Percentiles rank a stretch among this genome's conserved stretches.
Conservation (phyloP, 139 green algal genomes). For the Picochlorum sp. region DNA sequence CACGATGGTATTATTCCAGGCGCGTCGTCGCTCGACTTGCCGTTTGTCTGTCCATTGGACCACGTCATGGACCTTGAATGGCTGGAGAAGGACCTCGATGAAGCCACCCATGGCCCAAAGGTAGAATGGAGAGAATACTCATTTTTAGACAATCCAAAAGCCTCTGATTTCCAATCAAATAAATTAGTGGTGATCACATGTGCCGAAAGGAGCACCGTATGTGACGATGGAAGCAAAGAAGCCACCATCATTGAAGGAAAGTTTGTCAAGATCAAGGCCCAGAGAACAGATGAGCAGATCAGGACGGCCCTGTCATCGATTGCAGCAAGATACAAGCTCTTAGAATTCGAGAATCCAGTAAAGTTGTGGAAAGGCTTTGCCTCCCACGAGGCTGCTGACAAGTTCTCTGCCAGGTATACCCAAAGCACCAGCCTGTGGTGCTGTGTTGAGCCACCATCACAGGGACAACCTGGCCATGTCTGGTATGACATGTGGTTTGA, state of each 20-base stretch:
- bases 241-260: background rate
- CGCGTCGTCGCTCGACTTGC: constrained; percentile 50
- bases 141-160: constrained; percentile 24
- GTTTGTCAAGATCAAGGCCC: background rate
- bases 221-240: background rate
- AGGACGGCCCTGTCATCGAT: background rate
- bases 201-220: background rate
- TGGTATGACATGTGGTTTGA: constrained; percentile 35
- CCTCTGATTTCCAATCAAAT: background rate
- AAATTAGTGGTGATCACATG: constrained; percentile 3
- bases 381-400: constrained; percentile 30
- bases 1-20: constrained; percentile 79
- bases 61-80: constrained; percentile 82
- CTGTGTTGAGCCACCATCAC: constrained; percentile 46
- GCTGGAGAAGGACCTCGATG: background rate
- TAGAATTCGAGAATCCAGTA: constrained; percentile 1
- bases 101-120: background rate
- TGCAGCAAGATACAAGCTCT: background rate
- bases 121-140: constrained; percentile 22
- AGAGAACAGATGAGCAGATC: constrained; percentile 3
- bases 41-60: constrained; percentile 78
- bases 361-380: constrained; percentile 28
- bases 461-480: constrained; percentile 76
- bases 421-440: constrained; percentile 72
- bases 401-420: constrained; percentile 47